Evolutionary conservation across 305 asterid species (phyloP), one percentile per base, ranked within the genome.

Genomic region (Vinca major): DNA sequence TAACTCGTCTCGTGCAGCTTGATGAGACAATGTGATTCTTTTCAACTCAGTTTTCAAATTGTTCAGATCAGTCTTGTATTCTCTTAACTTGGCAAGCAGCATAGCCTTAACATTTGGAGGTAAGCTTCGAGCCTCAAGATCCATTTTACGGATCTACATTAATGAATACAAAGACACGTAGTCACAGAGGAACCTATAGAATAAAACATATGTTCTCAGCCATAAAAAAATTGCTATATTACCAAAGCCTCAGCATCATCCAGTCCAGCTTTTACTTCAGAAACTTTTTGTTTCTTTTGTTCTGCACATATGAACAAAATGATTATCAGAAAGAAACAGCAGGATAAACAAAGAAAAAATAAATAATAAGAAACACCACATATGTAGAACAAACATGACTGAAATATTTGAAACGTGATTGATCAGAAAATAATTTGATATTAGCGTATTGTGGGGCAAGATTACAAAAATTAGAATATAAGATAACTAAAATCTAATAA

Each of bases 181-280:
- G 56, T 43, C 47, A 36, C 63, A 51, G 57, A 44, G n/a, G 37
- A 19, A 52, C 39, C 58, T 3, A 58, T 9, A 26, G 14, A 51
- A 36, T 44, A 17, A 39, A 39, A 44, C 5, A 5, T 11, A 50
- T 43, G 33, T 26, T 36, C 16, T 14, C 44, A 61, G 7, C 45
- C 20, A 65, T 19, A 16, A 20, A 52, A 52, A 60, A 50, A n/a
- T 14, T 55, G 58, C 39, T 33, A 53, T 33, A 45, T 64, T 84
- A 89, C 95, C 96, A 87, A 74, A 48, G 87, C 69, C 67, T 89
- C 96, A 47, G 90, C 94, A 72, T 86, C 95, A 43, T 87, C 92
- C 68, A 87, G 44, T 67, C 89, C 86, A 65, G 70, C 74, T 62
- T 72, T 75, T 14, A 85, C 65, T 81, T 86, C 93, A 39, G 79